Evolutionary conservation across 768 basidiomycete species (phyloP), one percentile per base, ranked within the genome.

Genomic region (Boletus vermiculosoides): DNA sequence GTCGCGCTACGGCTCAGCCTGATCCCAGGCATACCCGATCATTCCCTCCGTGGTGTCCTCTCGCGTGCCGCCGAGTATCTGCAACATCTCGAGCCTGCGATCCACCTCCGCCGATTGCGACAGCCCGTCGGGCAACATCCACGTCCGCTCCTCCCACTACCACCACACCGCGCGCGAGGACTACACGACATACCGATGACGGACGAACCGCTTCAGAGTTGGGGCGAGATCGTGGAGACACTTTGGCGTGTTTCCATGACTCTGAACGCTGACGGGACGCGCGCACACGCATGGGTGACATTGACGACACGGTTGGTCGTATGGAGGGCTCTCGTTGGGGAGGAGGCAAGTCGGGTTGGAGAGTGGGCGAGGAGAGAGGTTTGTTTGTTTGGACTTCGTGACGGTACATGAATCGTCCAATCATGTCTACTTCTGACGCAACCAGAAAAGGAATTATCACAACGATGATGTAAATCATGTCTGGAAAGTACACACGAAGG

Each of bases 331-430:
- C 56, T 81, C 11, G 72, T 68, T 3, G 82, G 81, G 4, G 66
- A 63, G 7, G 73, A 75, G 22, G 68, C 63, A 4, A 72, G 69
- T 48, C 56, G 53, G 23, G 65, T 77, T 1, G 80, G 80, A 6
- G 83, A 86, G 58, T 88, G 86, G 86, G 80, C 76, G n/a, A 73
- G 86, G 42, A 71, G 25, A 25, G 25, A 30, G 46, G 6, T 6
- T 28, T 28, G 28, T 28, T 28, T 28, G 28, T 28, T 25, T n/a
- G n/a, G n/a, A n/a, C 25, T 25, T 25, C 25, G 25, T 25, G 25
- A 25, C 25, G 25, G 3, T 25, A 25, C 25, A 5, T 25, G 25
- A 25, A 25, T 25, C 2, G 5, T 3, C 25, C 5, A 25, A 25
- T 25, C 25, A 5, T 25, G 25, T 25, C 25, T 25, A 25, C 25